Evolutionary conservation across 2,329 filamentous ascomycete species (phyloP).

Genomic region (Ophiobolus disseminans): DNA sequence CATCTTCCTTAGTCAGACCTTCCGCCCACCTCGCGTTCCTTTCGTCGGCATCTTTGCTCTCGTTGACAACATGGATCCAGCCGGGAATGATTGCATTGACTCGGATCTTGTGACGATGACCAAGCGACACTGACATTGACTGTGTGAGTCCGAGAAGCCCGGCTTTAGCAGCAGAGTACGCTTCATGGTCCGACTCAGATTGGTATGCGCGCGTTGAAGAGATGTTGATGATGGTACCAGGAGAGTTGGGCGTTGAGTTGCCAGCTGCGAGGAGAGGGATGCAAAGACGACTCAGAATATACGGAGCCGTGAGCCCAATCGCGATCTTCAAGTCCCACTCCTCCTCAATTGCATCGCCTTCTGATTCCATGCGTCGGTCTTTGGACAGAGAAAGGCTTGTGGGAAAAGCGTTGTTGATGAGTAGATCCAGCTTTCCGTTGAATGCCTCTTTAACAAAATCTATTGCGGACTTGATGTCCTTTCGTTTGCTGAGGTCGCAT

Average conservation of each 20-base stretch:
- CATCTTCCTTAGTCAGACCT: slow-evolving; percentile 54
- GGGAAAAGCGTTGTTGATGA: slow-evolving; percentile 47
- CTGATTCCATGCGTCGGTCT: slow-evolving; percentile 40
- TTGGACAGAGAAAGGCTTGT: slow-evolving; percentile 35
- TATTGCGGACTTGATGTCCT: slow-evolving; percentile 47
- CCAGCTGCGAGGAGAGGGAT: slow-evolving; percentile 35
- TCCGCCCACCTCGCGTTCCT: slow-evolving; percentile 54
- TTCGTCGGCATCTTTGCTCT: slow-evolving; percentile 52
- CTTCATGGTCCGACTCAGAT: slow-evolving; percentile 59
- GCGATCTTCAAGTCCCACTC: slow-evolving; percentile 46
- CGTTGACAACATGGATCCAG: slow-evolving; percentile 60
- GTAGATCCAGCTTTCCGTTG: slow-evolving; percentile 39
- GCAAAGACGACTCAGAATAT: slow-evolving; percentile 41
- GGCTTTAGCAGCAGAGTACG: slow-evolving; percentile 60
- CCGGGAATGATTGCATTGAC: slow-evolving; percentile 60
- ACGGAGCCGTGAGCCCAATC: slow-evolving; percentile 44
- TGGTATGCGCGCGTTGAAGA: slow-evolving; percentile 60
- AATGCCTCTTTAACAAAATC: slow-evolving; percentile 47
- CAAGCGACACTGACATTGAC: slow-evolving; percentile 57
- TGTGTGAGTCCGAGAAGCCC: slow-evolving; percentile 60
- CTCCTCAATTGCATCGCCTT: slow-evolving; percentile 36
- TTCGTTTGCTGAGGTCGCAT: slow-evolving; percentile 52
- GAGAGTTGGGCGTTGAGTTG: slow-evolving; percentile 23
- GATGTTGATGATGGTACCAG: slow-evolving; percentile 54
- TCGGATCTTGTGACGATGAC: slow-evolving; percentile 52